Evolutionary conservation across 2,329 filamentous ascomycete species (phyloP), one percentile per base, ranked within the genome.

Genomic region (Didymella arachidicola): DNA sequence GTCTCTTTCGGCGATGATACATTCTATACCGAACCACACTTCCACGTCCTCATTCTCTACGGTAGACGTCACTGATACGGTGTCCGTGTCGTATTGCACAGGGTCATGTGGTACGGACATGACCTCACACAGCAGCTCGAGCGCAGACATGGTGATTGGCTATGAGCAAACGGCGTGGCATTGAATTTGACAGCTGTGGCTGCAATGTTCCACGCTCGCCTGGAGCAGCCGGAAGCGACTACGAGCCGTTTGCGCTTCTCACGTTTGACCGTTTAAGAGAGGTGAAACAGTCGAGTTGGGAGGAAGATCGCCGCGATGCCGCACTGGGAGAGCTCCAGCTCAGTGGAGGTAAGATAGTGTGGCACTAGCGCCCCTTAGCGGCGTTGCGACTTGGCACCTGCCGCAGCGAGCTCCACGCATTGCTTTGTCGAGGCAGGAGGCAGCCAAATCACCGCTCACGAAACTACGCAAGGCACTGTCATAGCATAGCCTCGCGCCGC

Each of bases 11-110:
- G 68, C 64, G 6, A 74, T 39, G 47, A 76, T 69, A 11, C 59
- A 53, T 18, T 75, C 66, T 5, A 67, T 63, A 3, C 52, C 42
- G 39, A 66, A 75, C 2, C 50, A 48, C 1, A 26, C 50, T 4
- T 63, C 57, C 2, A 25, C 53, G 3, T 64, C 57, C 2, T 39
- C 26, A 32, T 59, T 64, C 7, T 30, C 18, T 2, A 67, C 66
- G 2, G 84, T 87, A 1, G 87, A 89, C 0, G 81, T 84, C 41
- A 87, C 57, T 1, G 87, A 89, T 38, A 88, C 82, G 25, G 85
- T 80, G 48, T 85, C 81, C 30, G 68, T 69, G 47, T 72, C 63
- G 54, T 64, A 70, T 6, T 68, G 63, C 12, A 57, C 48, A 18
- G 38, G 34, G 39, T 64, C 63, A 58, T 62, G 27, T 46, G 54